Base-by-base conservation (phyloP, 805 yeast species). In the Hemisphaericaspora nanyangensis region DNA sequence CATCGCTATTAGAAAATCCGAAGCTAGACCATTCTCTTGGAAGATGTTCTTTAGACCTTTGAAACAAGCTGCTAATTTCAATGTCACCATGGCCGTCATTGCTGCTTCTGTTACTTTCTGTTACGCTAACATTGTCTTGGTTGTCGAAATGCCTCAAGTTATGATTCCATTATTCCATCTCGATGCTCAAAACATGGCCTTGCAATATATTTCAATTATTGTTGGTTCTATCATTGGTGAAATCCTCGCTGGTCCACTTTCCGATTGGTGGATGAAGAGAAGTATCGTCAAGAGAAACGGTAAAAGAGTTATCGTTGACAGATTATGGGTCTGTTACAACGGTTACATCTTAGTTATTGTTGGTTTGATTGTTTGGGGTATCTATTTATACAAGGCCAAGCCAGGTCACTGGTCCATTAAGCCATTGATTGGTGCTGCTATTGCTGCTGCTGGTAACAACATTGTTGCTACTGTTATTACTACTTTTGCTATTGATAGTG, bases 171-270 rank as follows among this genome's bases (percentile, higher is more conserved):
- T 41, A 34, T 55, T 50, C 35, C 38, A 42, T 11, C 43, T 55
- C 31, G 38, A 45, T 37, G 38, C 60, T 7, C 58, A 55, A 32
- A 52, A 45, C 16, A 36, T 54, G 17, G 51, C 55, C 18, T 47
- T 54, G 16, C 60, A 55, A 40, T 50, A 43, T 35, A 39, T 54
- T 22, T 44, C 55, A 2, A 35, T 55, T 20, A 52, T 55, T 18
- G 22, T 55, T 24, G 60, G 60, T 3, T 45, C 55, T 3, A 12
- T 46, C 7, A 39, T 55, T 36, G 60, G 60, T 17, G 60, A 55
- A 35, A 18, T 37, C 11, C 26, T 55, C 16, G 56, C 54, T 6
- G 60, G 60, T 8, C 46, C 50, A 11, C 34, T 49, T 13, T 49
- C 55, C 16, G 60, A 55, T 35, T 35, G 42, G 46, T 55, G 58